Base-by-base conservation (phyloP, 2,329 filamentous ascomycete genomes). In the Ceratocystis eucalypticola region DNA sequence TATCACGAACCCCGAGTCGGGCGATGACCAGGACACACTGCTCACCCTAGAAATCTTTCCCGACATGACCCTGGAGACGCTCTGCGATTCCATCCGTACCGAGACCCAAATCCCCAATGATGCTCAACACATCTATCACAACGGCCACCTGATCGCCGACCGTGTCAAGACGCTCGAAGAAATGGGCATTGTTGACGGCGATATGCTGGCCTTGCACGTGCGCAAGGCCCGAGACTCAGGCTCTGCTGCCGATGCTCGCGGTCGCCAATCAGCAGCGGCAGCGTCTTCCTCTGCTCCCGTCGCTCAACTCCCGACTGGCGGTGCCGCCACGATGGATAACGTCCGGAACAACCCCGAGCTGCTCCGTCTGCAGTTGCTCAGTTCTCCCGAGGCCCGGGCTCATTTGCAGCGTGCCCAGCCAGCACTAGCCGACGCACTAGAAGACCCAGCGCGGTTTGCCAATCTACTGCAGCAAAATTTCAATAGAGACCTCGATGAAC, bases 151-250 rank as follows among this genome's bases (percentile, higher is more conserved):
- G 53, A 84, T 99, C 66, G 82, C 80, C 70, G 87, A 91, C 76
- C 87, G 92, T 72, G 77, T 82, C 67, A 88, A 91, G 75, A 96
- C 91, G 2, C 83, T 99, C 73, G 84, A 91, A 70, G 82, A 93
- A 72, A 82, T 92, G 41, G 83, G 88, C 53, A 88, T 99, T 71
- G 84, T 80, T 62, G 90, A 97, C 76, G 91, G 91, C 66, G 94
- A 96, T 73, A 92, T 99, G 89, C 79, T 99, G 70, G 91, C 89
- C 37, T 83, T 97, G 71, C 88, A 96, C 74, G 87, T 96, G 68
- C 77, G 84, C 69, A 81, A 84, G 70, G 82, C 80, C 77, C 77
- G 78, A 64, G 80, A 79, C 69, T 80, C 73, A 12, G 10, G 33
- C 72, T 78, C 78, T 45, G 75, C 76, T 61, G 71, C 66, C 61